These are phyloP conservation scores for Zygosaccharomyces bailii DNA, from an alignment of 805 yeast species.

Conservation along the genomic window DNA sequence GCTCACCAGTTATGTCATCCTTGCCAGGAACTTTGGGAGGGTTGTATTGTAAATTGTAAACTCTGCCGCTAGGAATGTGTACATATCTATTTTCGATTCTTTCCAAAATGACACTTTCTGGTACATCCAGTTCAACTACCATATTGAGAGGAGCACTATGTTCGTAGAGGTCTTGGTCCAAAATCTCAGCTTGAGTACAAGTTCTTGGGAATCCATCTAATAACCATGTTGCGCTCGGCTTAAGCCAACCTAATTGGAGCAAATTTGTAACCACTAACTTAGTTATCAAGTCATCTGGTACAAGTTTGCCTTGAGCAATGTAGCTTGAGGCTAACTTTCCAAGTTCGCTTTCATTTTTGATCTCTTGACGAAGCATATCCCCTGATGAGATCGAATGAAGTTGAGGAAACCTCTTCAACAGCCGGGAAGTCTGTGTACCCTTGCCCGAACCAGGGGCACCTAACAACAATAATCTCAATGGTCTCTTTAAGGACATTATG, in stretches of 20 bases:
- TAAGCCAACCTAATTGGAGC: slow-evolving; percentile 21
- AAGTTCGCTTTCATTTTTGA: slow-evolving; percentile 48
- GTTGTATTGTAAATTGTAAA: slow-evolving; percentile 79
- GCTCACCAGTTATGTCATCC: slow-evolving; percentile 90
- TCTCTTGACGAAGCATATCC: slow-evolving; percentile 70
- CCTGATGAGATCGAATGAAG: slow-evolving; percentile 75
- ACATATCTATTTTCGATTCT: slow-evolving; percentile 85
- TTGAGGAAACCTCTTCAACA: slow-evolving; percentile 51
- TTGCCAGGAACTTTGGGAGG: slow-evolving; percentile 80
- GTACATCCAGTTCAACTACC: slow-evolving; percentile 85
- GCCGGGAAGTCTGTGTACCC: slow-evolving; percentile 77
- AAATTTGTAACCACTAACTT: slow-evolving; percentile 53
- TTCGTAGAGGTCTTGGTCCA: slow-evolving; percentile 44
- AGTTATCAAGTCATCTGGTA: slow-evolving; percentile 73
- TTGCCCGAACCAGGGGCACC: slow-evolving; percentile 98
- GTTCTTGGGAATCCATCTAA: slow-evolving; percentile 94
- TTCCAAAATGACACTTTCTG: slow-evolving; percentile 74
- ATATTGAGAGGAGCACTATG: slow-evolving; percentile 51
- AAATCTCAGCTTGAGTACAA: slow-evolving; percentile 58
- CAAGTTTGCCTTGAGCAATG: slow-evolving; percentile 60
- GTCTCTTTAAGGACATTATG: slow-evolving; percentile 25
- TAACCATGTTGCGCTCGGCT: slow-evolving; percentile 54
- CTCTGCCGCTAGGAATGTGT: slow-evolving; percentile 79
- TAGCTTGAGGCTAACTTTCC: slow-evolving; percentile 56
- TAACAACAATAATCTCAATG: slow-evolving; percentile 65